These are phyloP conservation scores for Entophlyctis luteolus DNA, from an alignment of 192 early-diverging fungal species.

Conservation along the genomic window DNA sequence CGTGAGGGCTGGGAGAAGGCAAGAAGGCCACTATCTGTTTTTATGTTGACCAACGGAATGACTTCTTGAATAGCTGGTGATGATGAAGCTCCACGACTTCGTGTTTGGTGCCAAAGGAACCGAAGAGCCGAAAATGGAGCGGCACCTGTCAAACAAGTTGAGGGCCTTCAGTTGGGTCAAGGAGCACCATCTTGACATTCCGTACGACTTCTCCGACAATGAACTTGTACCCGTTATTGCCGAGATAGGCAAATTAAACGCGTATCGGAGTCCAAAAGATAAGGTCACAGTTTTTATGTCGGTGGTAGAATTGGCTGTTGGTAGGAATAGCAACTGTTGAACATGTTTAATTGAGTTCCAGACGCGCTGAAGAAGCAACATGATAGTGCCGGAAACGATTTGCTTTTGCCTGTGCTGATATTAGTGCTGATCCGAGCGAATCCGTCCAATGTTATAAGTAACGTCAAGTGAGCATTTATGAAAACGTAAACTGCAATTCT, in stretches of 20 bases:
- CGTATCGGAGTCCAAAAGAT: conserved; percentile 44
- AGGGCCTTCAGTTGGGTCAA: conserved; percentile 43
- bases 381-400: conserved; percentile 40
- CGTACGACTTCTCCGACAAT: conserved; percentile 35
- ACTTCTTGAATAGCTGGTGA: conserved; percentile 31
- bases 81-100: conserved; percentile 44
- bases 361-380: conserved; percentile 37
- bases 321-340: background rate
- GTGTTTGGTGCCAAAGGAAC: conserved; percentile 44
- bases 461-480: conserved; percentile 40
- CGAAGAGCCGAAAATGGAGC: conserved; percentile 42
- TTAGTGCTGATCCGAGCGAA: conserved; percentile 45
- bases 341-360: conserved; percentile 13
- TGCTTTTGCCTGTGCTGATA: conserved; percentile 47
- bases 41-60: background rate
- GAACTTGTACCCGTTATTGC: conserved; percentile 43
- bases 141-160: conserved; percentile 38
- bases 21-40: background rate
- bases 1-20: conserved; percentile 58
- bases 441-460: conserved; percentile 50
- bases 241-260: conserved; percentile 44
- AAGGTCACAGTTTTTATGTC: conserved; percentile 44
- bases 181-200: conserved; percentile 50
- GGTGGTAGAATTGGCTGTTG: conserved; percentile 39
- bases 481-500: background rate